Base-by-base conservation (phyloP, 371 early-diverging fungal species). In the Sporodiniella umbellata region DNA sequence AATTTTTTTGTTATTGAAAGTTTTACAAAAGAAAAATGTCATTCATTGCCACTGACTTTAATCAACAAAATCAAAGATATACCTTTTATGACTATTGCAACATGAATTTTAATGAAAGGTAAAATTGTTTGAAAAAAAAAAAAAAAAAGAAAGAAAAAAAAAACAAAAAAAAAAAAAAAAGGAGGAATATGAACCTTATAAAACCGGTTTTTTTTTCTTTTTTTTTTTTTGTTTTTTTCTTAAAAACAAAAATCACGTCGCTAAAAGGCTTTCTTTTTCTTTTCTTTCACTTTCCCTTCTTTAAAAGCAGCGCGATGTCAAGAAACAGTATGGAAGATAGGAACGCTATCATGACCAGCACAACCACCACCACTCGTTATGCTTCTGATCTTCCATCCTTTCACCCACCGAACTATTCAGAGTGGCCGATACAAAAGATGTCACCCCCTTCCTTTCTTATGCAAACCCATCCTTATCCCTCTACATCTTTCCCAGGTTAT, bases 321-420 rank as follows among this genome's bases (percentile, higher is more conserved):
- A 40, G 40, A 15, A 40, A 40, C 12, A 40, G 10, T 1, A 40
- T 15, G 8, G 21, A 40, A 21, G 40, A 40, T 19, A 40, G 40
- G 40, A 40, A 40, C 21, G 15, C 7, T 4, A 37, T 17, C n/a
- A 6, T 17, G 7, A n/a, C 37, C n/a, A n/a, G 15, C 17, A n/a
- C n/a, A n/a, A n/a, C n/a, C n/a, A n/a, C 10, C 38, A 15, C 18
- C 38, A 31, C 12, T 10, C 31, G 12, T 12, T 17, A 37, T 37
- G 11, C 38, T 37, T 15, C 40, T 40, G 40, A 40, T 40, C 40
- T 40, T 8, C 40, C 40, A 40, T 8, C 40, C 10, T 40, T 40
- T 40, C 40, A 40, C 21, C 18, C 5, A 8, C 21, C 40, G 18
- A 40, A 10, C 10, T 40, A 5, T 15, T 6, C 40, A 10, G 40